Evolutionary conservation across 352 stramenopile genomes (phyloP).

Genomic region (Phytopythium helicoides): DNA sequence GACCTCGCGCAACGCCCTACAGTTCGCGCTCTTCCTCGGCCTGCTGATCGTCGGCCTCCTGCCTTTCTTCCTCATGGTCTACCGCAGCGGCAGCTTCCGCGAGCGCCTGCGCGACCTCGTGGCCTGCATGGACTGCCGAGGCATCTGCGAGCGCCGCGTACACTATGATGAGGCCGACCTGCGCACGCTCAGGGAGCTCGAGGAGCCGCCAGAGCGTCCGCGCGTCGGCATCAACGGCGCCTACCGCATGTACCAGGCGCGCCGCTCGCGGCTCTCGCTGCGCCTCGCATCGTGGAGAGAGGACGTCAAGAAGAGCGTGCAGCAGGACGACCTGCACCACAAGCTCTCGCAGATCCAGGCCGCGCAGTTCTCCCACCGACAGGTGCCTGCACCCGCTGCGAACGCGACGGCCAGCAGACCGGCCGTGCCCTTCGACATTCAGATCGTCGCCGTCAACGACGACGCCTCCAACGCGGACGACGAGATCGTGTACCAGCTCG

Average conservation of each 20-base stretch:
- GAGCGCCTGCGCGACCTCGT: slow-evolving; percentile 32
- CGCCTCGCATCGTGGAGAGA: slow-evolving; percentile 62
- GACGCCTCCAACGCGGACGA: slow-evolving; percentile 23
- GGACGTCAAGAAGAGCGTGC: slow-evolving; percentile 41
- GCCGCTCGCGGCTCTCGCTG: slow-evolving; percentile 44
- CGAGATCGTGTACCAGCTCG: slow-evolving; percentile 27
- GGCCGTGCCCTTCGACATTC: slow-evolving; percentile 44
- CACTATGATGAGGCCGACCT: slow-evolving; percentile 58
- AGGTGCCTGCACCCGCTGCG: slow-evolving; percentile 3
- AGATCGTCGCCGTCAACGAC: slow-evolving; percentile 41
- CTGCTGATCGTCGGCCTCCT: slow-evolving; percentile 40
- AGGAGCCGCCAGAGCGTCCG: slow-evolving; percentile 32
- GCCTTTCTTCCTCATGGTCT: slow-evolving; percentile 49
- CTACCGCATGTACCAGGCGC: slow-evolving; percentile 54
- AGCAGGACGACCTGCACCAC: slow-evolving; percentile 40
- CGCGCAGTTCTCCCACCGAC: slow-evolving; percentile 16
- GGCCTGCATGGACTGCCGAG: slow-evolving; percentile 31
- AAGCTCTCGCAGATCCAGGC: slow-evolving; percentile 56
- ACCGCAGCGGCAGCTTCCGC: slow-evolving; percentile 33
- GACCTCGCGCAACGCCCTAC: slow-evolving; percentile 30
- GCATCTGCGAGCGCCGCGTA: slow-evolving; percentile 22
- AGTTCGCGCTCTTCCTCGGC: slow-evolving; percentile 45
- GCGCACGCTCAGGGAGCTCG: slow-evolving; percentile 50
- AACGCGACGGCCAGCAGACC: background rate
- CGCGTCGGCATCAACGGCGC: slow-evolving; percentile 50